Evolutionary conservation across 2,329 filamentous ascomycete species (phyloP).

Genomic region (Myriosclerotinia curreyana): DNA sequence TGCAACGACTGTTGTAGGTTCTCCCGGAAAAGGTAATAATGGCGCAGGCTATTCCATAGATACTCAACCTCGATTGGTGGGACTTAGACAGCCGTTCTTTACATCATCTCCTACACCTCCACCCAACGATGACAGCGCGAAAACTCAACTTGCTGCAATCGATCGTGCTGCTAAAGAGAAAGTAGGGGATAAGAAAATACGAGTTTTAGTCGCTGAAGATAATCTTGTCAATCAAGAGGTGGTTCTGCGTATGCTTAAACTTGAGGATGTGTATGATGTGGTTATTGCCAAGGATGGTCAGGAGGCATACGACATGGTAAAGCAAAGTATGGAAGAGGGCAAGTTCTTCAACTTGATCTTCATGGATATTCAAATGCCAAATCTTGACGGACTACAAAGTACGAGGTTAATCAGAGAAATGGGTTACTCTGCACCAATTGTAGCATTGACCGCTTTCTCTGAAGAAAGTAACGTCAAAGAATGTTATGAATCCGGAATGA

Average conservation of each 20-base stretch:
- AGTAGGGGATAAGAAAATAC: conserved; percentile 60
- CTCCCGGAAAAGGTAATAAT: conserved; percentile 28
- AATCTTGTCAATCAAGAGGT: conserved; percentile 64
- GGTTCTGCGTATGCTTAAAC: conserved; percentile 63
- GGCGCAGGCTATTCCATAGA: conserved; percentile 51
- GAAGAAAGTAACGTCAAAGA: conserved; percentile 87
- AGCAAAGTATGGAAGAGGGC: conserved; percentile 71
- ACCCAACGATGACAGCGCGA: conserved; percentile 37
- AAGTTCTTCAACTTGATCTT: conserved; percentile 82
- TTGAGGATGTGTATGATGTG: conserved; percentile 81
- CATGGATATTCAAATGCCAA: conserved; percentile 96
- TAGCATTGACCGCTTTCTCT: conserved; percentile 84
- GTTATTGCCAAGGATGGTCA: conserved; percentile 83
- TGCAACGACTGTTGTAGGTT: conserved; percentile 8
- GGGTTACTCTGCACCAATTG: conserved; percentile 84
- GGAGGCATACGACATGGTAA: conserved; percentile 83
- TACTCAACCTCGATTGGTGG: conserved; percentile 73
- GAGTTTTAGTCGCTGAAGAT: conserved; percentile 83
- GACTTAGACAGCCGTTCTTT: conserved; percentile 81
- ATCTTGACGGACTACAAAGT: conserved; percentile 82
- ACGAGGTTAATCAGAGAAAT: conserved; percentile 81
- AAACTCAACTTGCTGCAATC: conserved; percentile 63
- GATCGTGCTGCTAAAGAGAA: conserved; percentile 62
- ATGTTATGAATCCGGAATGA: conserved; percentile 86
- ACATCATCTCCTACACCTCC: conserved; percentile 29